Percentiles rank a stretch among this genome's conserved stretches.
phyloP scores from a whole-genome alignment of 805 yeast genomes.

The Candida boidinii region DNA sequence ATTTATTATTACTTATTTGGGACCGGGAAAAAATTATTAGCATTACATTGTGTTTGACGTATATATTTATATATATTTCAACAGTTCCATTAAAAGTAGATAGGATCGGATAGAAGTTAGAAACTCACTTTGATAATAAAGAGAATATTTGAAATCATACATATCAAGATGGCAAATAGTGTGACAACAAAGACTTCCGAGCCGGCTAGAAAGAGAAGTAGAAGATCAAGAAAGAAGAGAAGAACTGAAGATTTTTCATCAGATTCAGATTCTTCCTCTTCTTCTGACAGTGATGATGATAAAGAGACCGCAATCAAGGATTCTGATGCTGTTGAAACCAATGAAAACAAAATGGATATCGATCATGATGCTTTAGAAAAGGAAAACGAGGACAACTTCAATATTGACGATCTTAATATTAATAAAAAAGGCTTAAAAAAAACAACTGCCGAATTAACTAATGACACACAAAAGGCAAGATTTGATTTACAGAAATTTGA shows the following conservation, averaged over 20 bases:
- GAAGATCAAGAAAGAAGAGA: conserved; percentile 68
- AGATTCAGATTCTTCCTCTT: conserved; percentile 38
- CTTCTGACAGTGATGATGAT: conserved; percentile 20
- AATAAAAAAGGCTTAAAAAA: conserved; percentile 6
- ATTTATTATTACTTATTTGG: no score
- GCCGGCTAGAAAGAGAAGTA: conserved; percentile 18
- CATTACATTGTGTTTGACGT: no score
- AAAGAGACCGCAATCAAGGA: conserved; percentile 4
- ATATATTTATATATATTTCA: no score
- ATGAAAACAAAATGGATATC: conserved; percentile 4
- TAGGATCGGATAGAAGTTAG: no score
- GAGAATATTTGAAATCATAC: no score
- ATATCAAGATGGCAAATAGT: no score
- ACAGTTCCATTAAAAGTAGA: no score
- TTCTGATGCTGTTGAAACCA: neutral
- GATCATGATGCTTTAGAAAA: conserved; percentile 1
- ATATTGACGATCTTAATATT: conserved; percentile 20
- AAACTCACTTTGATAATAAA: no score
- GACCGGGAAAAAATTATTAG: no score
- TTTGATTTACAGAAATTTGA: conserved; percentile 3
- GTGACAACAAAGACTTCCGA: no score
- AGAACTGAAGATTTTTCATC: conserved; percentile 71
- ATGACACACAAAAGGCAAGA: conserved; percentile 10
- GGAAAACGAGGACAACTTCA: conserved; percentile 12
- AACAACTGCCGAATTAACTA: conserved; percentile 7